Conservation (phyloP, 106 monocot genomes). For the Dioscorea alata region DNA sequence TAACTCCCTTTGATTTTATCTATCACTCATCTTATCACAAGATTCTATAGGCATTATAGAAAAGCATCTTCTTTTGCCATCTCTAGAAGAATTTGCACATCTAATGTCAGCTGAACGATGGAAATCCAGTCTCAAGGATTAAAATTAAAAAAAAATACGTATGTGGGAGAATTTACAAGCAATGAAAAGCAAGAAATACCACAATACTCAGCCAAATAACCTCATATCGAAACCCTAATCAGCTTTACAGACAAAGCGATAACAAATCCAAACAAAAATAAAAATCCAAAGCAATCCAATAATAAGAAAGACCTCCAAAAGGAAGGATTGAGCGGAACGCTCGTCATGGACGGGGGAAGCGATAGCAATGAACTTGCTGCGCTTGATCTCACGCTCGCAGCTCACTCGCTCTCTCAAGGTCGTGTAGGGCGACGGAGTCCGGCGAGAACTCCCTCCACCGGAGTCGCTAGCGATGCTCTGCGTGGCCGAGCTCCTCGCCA, state of each 20-base stretch:
- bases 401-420: slow-evolving; percentile 49
- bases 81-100: too few species aligned
- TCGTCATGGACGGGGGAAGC: slow-evolving; percentile 72
- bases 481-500: not conserved
- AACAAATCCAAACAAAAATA: not conserved
- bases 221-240: not conserved
- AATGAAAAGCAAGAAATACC: not conserved
- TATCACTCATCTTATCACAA: too few species aligned
- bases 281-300: not conserved
- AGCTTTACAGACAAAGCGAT: not conserved
- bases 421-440: slow-evolving; percentile 47
- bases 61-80: too few species aligned
- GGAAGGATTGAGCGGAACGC: slow-evolving; percentile 79
- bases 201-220: not conserved
- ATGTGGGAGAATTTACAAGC: not conserved
- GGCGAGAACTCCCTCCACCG: slow-evolving; percentile 8
- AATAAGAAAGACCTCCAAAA: slow-evolving; percentile 41
- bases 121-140: not conserved
- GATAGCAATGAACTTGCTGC: slow-evolving; percentile 87
- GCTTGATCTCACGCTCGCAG: slow-evolving; percentile 75
- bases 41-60: too few species aligned
- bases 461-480: not conserved
- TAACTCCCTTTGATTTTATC: too few species aligned
- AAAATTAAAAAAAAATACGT: not conserved
- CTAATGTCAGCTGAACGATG: too few species aligned